Base-by-base conservation (phyloP, 129 eudicot species). In the Flaveria bidentis region DNA sequence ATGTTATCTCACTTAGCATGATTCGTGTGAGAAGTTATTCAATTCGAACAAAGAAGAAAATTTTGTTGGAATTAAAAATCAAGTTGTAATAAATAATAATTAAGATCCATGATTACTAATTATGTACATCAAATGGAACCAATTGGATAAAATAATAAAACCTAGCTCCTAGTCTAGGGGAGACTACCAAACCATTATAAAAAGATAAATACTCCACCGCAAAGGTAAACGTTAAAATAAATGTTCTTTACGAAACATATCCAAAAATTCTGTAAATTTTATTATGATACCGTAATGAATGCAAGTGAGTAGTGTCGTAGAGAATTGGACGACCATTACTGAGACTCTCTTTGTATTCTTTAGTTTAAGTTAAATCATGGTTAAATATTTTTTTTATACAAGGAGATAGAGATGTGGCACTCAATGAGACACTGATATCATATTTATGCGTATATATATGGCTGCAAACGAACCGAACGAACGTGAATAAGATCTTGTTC, bases 81-180 rank as follows among this genome's bases (percentile, higher is more conserved):
- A 53, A 53, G 8, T 53, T 53, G 60, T 53, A 5, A 5, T 36
- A 4, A 53, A 5, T 53, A 53, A 53, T 53, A 16, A 53, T 16
- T 17, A 16, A 53, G 2, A 3, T 36, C 41, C 7, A 36, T 53
- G 6, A 51, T 51, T 16, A 51, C 20, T 9, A 2, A 56, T 56
- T n/a, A 56, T 56, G 62, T 8, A 18, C 9, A 56, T 56, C 9
- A 17, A 56, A 8, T 20, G 2, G 2, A 6, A 18, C 8, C 41
- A 36, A 22, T 22, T 22, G 65, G 20, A 58, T 23, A 20, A 22
- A 58, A 58, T 58, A 58, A 23, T 58, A 58, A 58, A 58, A 22
- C 64, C 65, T 58, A 58, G 25, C 33, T 58, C 65, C 65, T 58
- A 58, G 65, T 58, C 65, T 58, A 58, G 33, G 65, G 65, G 65